Conservation (phyloP, 129 eudicot species). For the Rutidosis leptorrhynchoides region DNA sequence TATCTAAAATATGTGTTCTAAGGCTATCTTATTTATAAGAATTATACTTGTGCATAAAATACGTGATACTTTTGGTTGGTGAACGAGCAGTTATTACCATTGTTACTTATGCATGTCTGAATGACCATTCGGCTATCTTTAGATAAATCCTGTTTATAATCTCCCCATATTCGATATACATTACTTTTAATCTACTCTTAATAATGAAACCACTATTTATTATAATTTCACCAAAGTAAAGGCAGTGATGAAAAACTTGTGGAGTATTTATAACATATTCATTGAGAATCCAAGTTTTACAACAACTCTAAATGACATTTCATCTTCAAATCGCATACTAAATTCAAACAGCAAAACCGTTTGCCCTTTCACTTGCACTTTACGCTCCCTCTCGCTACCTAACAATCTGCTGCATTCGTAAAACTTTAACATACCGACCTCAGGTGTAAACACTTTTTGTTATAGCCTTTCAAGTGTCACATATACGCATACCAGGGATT, state of each 20-base stretch:
- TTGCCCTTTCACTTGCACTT: slow-evolving; percentile 29
- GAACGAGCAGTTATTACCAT: too few species aligned
- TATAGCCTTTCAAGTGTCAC: not conserved
- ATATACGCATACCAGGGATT: slow-evolving; percentile 32
- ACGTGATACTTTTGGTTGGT: too few species aligned
- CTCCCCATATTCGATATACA: too few species aligned
- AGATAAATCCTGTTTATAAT: too few species aligned
- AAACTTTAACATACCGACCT: slow-evolving; percentile 16
- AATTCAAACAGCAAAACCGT: slow-evolving; percentile 20
- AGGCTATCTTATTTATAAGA: too few species aligned
- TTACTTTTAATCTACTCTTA: too few species aligned
- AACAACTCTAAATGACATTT: slow-evolving; percentile 20
- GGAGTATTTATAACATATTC: slow-evolving; percentile 28
- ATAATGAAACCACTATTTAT: too few species aligned
- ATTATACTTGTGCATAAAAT: too few species aligned
- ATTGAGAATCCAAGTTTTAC: slow-evolving; percentile 22
- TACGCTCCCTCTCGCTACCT: slow-evolving; percentile 30
- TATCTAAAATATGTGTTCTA: too few species aligned
- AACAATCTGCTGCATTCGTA: slow-evolving; percentile 32
- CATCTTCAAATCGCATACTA: slow-evolving; percentile 20
- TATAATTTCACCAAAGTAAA: not conserved
- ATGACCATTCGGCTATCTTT: too few species aligned
- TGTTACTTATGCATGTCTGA: too few species aligned
- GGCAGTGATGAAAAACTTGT: slow-evolving; percentile 1
- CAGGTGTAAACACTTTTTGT: not conserved